These are phyloP conservation scores for Penicillium egyptiacum DNA, from an alignment of 495 filamentous ascomycete species.

Conservation along the genomic window DNA sequence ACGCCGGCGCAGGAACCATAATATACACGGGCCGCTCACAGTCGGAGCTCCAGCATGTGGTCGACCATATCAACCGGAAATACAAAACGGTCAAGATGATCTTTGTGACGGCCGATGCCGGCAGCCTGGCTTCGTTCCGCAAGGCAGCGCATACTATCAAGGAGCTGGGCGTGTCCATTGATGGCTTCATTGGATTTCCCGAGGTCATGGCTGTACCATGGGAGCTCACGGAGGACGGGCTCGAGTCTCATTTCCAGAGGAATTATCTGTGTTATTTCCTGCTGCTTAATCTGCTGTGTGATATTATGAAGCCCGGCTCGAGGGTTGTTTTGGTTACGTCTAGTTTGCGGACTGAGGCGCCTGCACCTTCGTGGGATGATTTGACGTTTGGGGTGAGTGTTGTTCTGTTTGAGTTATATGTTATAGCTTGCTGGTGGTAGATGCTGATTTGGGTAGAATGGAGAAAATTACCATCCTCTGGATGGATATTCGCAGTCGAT, in stretches of 20 bases:
- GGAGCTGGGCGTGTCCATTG: slow-evolving; percentile 19
- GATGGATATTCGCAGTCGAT: slow-evolving; percentile 31
- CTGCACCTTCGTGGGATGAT: slow-evolving; percentile 24
- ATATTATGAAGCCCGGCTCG: slow-evolving; percentile 8
- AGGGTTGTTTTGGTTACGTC: slow-evolving; percentile 25
- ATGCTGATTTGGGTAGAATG: slow-evolving; percentile 18
- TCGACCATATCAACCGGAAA: slow-evolving; percentile 37
- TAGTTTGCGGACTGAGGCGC: slow-evolving; percentile 23
- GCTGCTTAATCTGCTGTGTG: slow-evolving; percentile 20
- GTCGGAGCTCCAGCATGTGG: slow-evolving; percentile 38
- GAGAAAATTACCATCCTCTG: slow-evolving; percentile 24
- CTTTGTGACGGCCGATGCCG: slow-evolving; percentile 22
- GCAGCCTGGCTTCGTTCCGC: slow-evolving; percentile 17
- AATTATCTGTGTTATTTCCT: slow-evolving; percentile 30
- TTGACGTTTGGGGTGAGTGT: slow-evolving; percentile 22
- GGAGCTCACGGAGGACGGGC: slow-evolving; percentile 21
- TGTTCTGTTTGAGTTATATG: too few relatives aligned
- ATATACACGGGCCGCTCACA: slow-evolving; percentile 45
- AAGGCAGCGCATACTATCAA: slow-evolving; percentile 20
- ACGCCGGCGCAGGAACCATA: slow-evolving; percentile 40
- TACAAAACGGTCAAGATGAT: slow-evolving; percentile 22
- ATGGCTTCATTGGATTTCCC: slow-evolving; percentile 26
- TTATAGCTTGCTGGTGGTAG: background rate
- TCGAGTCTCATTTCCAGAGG: slow-evolving; percentile 28
- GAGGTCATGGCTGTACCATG: slow-evolving; percentile 22